Conservation (phyloP, 2,329 filamentous ascomycete species). For the Pyrenochaeta sp. region DNA sequence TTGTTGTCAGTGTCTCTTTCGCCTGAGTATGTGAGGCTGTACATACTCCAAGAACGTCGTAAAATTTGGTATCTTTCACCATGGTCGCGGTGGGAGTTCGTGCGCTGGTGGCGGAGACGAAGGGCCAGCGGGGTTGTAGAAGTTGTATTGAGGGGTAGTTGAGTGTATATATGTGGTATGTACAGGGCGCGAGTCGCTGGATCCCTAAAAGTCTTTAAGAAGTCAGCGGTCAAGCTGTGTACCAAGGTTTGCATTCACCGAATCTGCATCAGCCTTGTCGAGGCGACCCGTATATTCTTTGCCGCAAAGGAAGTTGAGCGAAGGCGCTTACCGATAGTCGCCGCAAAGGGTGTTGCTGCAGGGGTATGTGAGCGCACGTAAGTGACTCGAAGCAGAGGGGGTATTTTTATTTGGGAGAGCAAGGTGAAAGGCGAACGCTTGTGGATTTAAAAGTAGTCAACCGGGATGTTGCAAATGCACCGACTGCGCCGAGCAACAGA, state of each 20-base stretch:
- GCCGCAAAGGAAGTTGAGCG: conserved; percentile 11
- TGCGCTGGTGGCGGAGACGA: conserved; percentile 18
- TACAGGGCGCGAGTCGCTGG: conserved; percentile 12
- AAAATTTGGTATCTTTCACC: conserved; percentile 82
- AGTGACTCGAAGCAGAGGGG: conserved; percentile 17
- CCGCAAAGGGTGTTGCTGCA: conserved; percentile 8
- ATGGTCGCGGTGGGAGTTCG: conserved; percentile 60
- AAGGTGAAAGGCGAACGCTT: conserved; percentile 28
- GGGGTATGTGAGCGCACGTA: conserved; percentile 9
- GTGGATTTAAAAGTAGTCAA: conserved; percentile 46
- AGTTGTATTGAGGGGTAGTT: conserved; percentile 23
- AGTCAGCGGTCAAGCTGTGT: conserved; percentile 26
- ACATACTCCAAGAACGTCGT: conserved; percentile 78
- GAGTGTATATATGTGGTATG: conserved; percentile 11
- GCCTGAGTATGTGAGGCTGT: conserved; percentile 35
- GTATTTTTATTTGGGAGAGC: conserved; percentile 19
- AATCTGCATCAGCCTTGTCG: conserved; percentile 26
- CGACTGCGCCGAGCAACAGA: conserved; percentile 45
- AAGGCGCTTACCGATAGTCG: conserved; percentile 31
- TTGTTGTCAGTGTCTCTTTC: conserved; percentile 21
- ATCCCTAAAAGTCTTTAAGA: conserved; percentile 9
- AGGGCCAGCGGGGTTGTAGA: conserved; percentile 38
- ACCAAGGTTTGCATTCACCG: conserved; percentile 21
- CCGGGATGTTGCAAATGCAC: conserved; percentile 42
- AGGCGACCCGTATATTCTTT: conserved; percentile 14